phyloP scores from a whole-genome alignment of 1,139 yeast genomes.

The Meyerozyma guilliermondii region DNA sequence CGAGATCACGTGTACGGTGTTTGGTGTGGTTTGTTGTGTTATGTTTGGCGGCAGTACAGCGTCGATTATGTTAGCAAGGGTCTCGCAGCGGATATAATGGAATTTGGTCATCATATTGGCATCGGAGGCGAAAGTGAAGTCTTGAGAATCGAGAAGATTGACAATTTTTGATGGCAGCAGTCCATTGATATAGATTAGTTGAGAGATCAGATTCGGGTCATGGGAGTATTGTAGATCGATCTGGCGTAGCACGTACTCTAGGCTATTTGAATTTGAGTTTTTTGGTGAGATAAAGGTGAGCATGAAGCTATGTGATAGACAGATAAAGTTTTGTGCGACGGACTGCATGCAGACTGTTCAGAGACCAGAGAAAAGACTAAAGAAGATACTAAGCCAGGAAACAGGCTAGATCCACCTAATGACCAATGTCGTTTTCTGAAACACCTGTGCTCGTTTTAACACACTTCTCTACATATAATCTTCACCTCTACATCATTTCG shows the following conservation, averaged over 20 bases:
- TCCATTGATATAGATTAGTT: background rate
- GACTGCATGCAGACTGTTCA: no score
- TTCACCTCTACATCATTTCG: background rate
- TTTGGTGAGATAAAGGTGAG: constrained; percentile 13
- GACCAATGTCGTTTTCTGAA: no score
- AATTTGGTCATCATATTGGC: background rate
- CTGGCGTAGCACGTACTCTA: constrained; percentile 3
- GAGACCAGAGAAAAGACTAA: no score
- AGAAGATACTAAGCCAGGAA: no score
- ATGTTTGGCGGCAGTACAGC: background rate
- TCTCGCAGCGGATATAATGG: background rate
- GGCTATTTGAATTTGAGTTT: constrained; percentile 5
- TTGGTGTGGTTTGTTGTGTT: no score
- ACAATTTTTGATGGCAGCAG: background rate
- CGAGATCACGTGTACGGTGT: background rate
- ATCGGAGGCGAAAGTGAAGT: background rate
- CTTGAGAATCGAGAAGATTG: background rate
- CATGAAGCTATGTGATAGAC: constrained; percentile 10
- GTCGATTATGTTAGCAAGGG: background rate
- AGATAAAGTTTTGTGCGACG: constrained; percentile 10
- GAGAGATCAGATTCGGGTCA: background rate
- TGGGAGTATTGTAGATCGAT: background rate
- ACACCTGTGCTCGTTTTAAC: background rate
- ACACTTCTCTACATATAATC: background rate
- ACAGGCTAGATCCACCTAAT: no score